These are phyloP conservation scores for Conoideocrella luteorostrata DNA, from an alignment of 2,329 filamentous ascomycete genomes.

Conservation along the genomic window DNA sequence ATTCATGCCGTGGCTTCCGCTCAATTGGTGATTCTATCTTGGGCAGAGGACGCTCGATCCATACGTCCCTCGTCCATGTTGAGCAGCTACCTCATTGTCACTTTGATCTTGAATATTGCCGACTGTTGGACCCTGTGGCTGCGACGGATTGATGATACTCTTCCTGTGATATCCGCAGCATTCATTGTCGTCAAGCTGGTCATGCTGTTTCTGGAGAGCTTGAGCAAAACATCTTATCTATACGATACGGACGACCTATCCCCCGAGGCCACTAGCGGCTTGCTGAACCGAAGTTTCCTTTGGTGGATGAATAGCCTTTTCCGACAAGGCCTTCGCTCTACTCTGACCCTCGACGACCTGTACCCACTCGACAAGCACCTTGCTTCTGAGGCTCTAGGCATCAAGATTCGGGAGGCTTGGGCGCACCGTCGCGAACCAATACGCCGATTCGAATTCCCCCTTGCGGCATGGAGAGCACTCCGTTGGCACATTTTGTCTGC, in stretches of 20 bases:
- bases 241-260: conserved; percentile 14
- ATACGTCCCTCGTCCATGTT: conserved; percentile 25
- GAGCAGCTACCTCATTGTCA: conserved; percentile 22
- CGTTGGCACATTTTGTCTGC: neutral
- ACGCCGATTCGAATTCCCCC: conserved; percentile 5
- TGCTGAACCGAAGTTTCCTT: conserved; percentile 25
- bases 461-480: conserved; percentile 1
- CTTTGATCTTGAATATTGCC: conserved; percentile 23
- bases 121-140: conserved; percentile 28
- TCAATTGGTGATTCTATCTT: conserved; percentile 20
- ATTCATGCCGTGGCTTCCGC: conserved; percentile 18
- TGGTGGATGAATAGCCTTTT: conserved; percentile 28
- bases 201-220: conserved; percentile 23
- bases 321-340: conserved; percentile 14
- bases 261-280: conserved; percentile 26
- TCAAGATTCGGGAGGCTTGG: conserved; percentile 10
- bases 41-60: conserved; percentile 23
- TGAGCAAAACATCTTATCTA: conserved; percentile 20
- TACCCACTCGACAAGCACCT: conserved; percentile 11
- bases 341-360: conserved; percentile 10
- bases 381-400: conserved; percentile 7
- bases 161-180: conserved; percentile 18
- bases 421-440: neutral
- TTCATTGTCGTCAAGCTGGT: conserved; percentile 19
- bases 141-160: conserved; percentile 14